Base-by-base conservation (phyloP, 495 filamentous ascomycete genomes). In the Poronia punctata region DNA sequence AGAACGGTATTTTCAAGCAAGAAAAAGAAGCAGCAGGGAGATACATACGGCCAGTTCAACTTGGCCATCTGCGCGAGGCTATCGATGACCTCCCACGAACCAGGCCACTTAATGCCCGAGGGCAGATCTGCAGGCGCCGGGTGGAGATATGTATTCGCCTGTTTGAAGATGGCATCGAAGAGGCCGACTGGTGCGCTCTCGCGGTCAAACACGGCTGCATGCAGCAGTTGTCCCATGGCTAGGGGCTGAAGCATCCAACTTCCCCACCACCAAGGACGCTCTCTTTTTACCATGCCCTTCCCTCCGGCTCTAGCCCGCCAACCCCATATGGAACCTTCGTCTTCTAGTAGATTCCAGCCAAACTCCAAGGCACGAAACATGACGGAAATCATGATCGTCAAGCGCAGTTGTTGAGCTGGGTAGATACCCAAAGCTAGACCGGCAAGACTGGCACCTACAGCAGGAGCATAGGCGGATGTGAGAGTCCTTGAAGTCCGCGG, bases 191-290 rank as follows among this genome's bases (percentile, higher is more conserved):
- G 89, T 46, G 89, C 86, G 56, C 82, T 86, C 52, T 95, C 89
- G 35, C 85, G 75, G 57, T 97, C 89, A 67, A 96, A 97, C 20
- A 96, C 77, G 60, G 88, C 84, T 2, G 90, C 82, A 61, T 96
- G 87, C 37, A 96, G 68, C 36, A 98, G 70, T 65, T 97, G 92
- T 22, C 88, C 92, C 54, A 79, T 86, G 9, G 88, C 81, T n/a
- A 93, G 54, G 1, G 92, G 92, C 74, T 95, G 89, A 52, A 97
- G 65, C 72, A 97, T 68, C 90, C 90, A 97, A 56, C 87, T 94
- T 16, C 90, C 92, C 70, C 88, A 90, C 92, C 92, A 98, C 78
- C 74, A 75, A 5, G 88, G 84, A 45, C 75, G 67, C 38, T 61
- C 53, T 42, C 62, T 54, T 43, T 60, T 56, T 43, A 56, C 49